Evolutionary conservation across 805 yeast species (phyloP), one percentile per base, ranked within the genome.

Genomic region (Lipomyces sp.): DNA sequence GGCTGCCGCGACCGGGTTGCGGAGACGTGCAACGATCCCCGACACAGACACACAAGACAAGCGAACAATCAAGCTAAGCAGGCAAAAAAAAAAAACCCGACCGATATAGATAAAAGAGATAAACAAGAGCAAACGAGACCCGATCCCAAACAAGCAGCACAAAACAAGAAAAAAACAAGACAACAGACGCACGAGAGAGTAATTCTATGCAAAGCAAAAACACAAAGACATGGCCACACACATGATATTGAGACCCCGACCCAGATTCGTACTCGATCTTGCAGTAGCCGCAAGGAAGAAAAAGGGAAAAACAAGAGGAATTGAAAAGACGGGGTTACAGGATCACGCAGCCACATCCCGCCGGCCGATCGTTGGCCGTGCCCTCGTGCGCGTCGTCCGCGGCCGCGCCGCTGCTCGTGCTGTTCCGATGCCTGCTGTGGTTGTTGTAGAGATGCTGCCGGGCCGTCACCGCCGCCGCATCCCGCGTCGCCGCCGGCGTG

Each of bases 281-380:
- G n/a, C n/a, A n/a, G n/a, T n/a, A n/a, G n/a, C n/a, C n/a, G n/a
- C n/a, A n/a, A n/a, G n/a, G n/a, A n/a, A n/a, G n/a, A n/a, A 10
- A 26, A 26, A 37, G 40, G n/a, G 36, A 14, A 19, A 22, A 37
- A 37, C 40, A 11, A 37, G 16, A 14, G 6, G 40, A 19, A 22
- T 18, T 26, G 24, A 6, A 23, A 37, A 28, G 10, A 37, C 34
- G 29, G 29, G 29, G 29, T 10, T 18, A 49, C 18, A 43, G 33
- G 23, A 53, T 49, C 6, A 45, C 31, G 29, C 57, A 53, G n/a
- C 57, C 54, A 38, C 57, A 49, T 11, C 51, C 51, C 2, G 48
- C 23, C 8, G 51, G 41, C 11, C 37, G 45, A 13, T 19, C 32
- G 7, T 36, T 31, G 4, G 38, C 7, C 3, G 19, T 8, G 3